Percentiles rank a stretch among this genome's conserved stretches.
Evolutionary conservation across 306 rosid genomes (phyloP).

Genomic region (Trifolium repens): DNA sequence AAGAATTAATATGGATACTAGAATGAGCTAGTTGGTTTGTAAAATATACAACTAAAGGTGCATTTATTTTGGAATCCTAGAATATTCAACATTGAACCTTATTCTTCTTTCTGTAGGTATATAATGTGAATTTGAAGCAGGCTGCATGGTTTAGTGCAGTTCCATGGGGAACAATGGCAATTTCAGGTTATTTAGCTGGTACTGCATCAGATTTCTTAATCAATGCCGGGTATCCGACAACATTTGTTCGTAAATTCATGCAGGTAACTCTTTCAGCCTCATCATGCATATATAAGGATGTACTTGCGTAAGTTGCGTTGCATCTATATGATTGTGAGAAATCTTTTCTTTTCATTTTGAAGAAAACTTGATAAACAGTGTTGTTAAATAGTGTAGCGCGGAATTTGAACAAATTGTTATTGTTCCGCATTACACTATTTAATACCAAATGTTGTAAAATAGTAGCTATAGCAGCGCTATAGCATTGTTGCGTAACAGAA

Average conservation of each 20-base stretch:
- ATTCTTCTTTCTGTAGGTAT: slow-evolving; percentile 55
- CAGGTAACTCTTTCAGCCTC: slow-evolving; percentile 60
- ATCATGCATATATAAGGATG: neutral
- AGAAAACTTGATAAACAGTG: neutral
- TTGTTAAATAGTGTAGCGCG: neutral
- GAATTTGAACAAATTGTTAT: neutral
- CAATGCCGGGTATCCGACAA: slow-evolving; percentile 66
- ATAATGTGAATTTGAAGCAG: slow-evolving; percentile 83
- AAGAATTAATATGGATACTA: neutral
- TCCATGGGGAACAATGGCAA: slow-evolving; percentile 98
- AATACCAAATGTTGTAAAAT: neutral
- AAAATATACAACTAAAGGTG: neutral
- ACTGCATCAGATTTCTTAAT: slow-evolving; percentile 71
- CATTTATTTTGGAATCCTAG: neutral
- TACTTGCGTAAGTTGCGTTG: no score
- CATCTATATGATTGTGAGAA: slow-evolving; percentile 4
- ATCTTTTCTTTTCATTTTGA: neutral
- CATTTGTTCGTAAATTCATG: slow-evolving; percentile 81
- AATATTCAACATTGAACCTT: slow-evolving; percentile 3
- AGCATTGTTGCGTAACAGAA: neutral
- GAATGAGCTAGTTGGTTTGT: neutral
- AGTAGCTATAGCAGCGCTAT: neutral
- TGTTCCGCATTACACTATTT: neutral
- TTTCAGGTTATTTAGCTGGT: slow-evolving; percentile 88
- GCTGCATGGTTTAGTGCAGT: slow-evolving; percentile 98